Conservation (phyloP, 2,329 filamentous ascomycete species). For the Lecanosticta acicola region DNA sequence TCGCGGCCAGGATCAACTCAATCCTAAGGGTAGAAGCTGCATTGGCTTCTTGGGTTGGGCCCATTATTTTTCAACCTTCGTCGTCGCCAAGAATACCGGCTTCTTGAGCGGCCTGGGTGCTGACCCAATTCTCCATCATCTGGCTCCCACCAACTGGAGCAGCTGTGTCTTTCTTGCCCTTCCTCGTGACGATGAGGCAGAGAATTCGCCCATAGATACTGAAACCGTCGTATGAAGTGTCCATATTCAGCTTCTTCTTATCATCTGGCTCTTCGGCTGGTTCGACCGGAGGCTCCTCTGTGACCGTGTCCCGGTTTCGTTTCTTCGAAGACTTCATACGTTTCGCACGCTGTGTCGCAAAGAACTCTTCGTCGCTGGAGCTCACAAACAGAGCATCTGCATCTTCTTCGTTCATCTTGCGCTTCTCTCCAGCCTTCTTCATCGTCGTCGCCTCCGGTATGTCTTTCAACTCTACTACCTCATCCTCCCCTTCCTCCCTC, state of each 20-base stretch:
- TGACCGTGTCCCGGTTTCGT: constrained; percentile 19
- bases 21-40: not conserved
- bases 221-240: constrained; percentile 89
- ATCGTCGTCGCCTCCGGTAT: constrained; percentile 47
- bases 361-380: constrained; percentile 34
- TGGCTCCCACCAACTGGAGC: constrained; percentile 29
- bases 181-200: constrained; percentile 80
- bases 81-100: constrained; percentile 30
- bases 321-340: constrained; percentile 20
- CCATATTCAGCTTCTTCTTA: constrained; percentile 85
- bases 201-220: constrained; percentile 90
- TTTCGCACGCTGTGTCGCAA: constrained; percentile 29
- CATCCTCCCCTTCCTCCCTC: constrained; percentile 58
- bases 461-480: constrained; percentile 48
- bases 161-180: constrained; percentile 42
- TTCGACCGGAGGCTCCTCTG: constrained; percentile 21
- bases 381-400: constrained; percentile 34
- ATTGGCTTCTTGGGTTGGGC: not conserved
- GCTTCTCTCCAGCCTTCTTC: constrained; percentile 15
- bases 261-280: constrained; percentile 49
- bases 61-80: constrained; percentile 15
- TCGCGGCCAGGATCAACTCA: not conserved
- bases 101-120: constrained; percentile 34
- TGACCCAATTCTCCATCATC: constrained; percentile 39
- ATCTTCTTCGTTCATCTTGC: constrained; percentile 20